Evolutionary conservation across 352 stramenopile species (phyloP).

Genomic region (Phytophthora cryptogea): DNA sequence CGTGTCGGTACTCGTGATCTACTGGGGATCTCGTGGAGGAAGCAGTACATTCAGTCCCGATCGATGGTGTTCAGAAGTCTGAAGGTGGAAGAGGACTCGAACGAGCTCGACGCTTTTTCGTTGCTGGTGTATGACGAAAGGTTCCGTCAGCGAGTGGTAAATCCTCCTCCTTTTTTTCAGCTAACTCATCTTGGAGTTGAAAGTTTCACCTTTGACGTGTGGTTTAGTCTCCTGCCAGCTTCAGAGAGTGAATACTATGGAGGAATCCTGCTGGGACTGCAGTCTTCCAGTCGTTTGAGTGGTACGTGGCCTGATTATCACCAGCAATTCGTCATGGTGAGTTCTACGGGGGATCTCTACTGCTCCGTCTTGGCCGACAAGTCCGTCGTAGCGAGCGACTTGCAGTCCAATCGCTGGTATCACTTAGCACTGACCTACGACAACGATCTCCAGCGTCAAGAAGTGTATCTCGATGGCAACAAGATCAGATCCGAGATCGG

Average conservation of each 20-base stretch:
- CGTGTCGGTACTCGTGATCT: background rate
- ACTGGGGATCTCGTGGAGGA: constrained; percentile 1
- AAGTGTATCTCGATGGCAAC: constrained; percentile 34
- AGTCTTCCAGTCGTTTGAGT: constrained; percentile 5
- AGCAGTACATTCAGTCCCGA: constrained; percentile 8
- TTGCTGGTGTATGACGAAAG: background rate
- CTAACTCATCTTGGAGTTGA: constrained; percentile 5
- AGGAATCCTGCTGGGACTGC: constrained; percentile 5
- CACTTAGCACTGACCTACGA: constrained; percentile 37
- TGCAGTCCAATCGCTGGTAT: constrained; percentile 39
- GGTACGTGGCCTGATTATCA: constrained; percentile 24
- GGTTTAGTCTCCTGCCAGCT: constrained; percentile 13
- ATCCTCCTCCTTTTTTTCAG: no score
- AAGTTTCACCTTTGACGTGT: constrained; percentile 18
- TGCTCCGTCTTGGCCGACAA: constrained; percentile 33
- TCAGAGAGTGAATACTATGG: background rate
- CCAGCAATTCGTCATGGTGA: constrained; percentile 35
- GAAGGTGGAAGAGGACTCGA: background rate
- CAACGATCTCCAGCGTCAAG: constrained; percentile 12
- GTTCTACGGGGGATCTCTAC: constrained; percentile 26
- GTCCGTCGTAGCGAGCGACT: constrained; percentile 14
- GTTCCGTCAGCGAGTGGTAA: no score
- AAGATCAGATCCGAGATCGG: constrained; percentile 5
- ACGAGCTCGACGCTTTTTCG: background rate
- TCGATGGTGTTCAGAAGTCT: constrained; percentile 13